Base-by-base conservation (phyloP, 2,329 filamentous ascomycete species). In the Nothomitra cinnamomea region DNA sequence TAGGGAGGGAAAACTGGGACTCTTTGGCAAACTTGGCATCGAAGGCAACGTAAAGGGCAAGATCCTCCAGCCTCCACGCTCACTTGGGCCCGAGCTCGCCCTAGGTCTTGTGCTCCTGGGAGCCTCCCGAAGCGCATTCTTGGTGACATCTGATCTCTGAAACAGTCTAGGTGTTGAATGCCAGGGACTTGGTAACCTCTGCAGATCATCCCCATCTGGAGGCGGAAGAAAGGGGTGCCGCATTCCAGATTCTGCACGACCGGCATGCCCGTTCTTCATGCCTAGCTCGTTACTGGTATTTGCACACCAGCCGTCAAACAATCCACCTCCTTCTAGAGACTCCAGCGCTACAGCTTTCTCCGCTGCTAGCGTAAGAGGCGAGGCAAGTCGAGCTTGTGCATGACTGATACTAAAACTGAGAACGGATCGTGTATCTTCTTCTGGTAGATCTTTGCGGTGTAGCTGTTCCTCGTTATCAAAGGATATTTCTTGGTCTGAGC, bases 331-430 rank as follows among this genome's bases (percentile, higher is more conserved):
- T 56, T 64, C 69, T 2, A 70, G 71, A 32, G 66, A 66, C 19
- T 69, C 66, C 59, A 82, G 65, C 1, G 72, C 72, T 1, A 74
- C 73, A n/a, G 69, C 72, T 62, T 80, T 81, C 61, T 80, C 78
- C 19, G 72, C 72, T 8, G 74, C 74, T 1, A 78, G 77, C 3
- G 77, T 80, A 42, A 70, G 69, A 8, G 76, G 72, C 17, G 76
- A 76, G 36, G 70, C 74, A 61, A 80, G 67, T 43, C 73, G 71
- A 51, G 72, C 77, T 62, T 82, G 78, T 42, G 71, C 69, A 40
- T 69, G 70, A 56, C 76, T 70, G 57, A 82, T 79, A 61, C 77
- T 80, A 60, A 81, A 69, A 1, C 76, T 77, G 58, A 82, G 69
- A 35, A 78, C 67, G 12, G 65, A 68, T 52, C 67, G 65, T 15